Evolutionary conservation across 768 basidiomycete species (phyloP).

Genomic region (Suillus discolor): DNA sequence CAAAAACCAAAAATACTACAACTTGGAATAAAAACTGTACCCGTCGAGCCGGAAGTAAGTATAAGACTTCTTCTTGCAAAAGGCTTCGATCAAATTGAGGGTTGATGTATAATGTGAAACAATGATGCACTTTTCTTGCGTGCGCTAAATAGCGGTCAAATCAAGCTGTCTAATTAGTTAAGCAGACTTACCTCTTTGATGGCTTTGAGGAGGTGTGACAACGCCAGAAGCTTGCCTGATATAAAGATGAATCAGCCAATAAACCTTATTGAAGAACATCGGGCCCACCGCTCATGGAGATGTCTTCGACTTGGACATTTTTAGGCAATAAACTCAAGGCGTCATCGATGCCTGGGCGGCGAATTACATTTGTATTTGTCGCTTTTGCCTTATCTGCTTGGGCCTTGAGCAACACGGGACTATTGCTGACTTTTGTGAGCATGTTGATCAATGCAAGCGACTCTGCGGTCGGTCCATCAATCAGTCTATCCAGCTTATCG

Average conservation of each 20-base stretch:
- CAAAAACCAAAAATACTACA: not conserved
- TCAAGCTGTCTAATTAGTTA: not conserved
- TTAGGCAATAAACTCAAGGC: slow-evolving; percentile 66
- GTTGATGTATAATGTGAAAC: slow-evolving; percentile 98
- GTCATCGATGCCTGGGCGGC: slow-evolving; percentile 54
- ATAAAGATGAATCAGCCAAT: slow-evolving; percentile 12
- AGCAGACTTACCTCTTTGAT: slow-evolving; percentile 54
- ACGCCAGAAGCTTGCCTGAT: slow-evolving; percentile 72
- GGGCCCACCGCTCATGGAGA: slow-evolving; percentile 74
- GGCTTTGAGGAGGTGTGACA: slow-evolving; percentile 62
- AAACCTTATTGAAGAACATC: not conserved
- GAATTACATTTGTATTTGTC: slow-evolving; percentile 43
- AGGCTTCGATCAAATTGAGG: slow-evolving; percentile 87
- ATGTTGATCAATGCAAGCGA: slow-evolving; percentile 79
- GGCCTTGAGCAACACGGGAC: slow-evolving; percentile 85
- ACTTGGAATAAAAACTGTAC: slow-evolving; percentile 36
- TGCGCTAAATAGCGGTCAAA: slow-evolving; percentile 45
- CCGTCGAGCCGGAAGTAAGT: slow-evolving; percentile 88
- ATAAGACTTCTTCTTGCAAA: slow-evolving; percentile 76
- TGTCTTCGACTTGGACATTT: slow-evolving; percentile 62
- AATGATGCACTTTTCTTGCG: slow-evolving; percentile 92
- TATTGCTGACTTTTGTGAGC: slow-evolving; percentile 91
- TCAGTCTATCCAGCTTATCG: slow-evolving; percentile 66
- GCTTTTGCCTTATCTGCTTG: slow-evolving; percentile 63
- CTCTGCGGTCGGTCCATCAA: slow-evolving; percentile 72